Evolutionary conservation across 2,329 filamentous ascomycete species (phyloP).

Genomic region (Ophiostoma sp.): DNA sequence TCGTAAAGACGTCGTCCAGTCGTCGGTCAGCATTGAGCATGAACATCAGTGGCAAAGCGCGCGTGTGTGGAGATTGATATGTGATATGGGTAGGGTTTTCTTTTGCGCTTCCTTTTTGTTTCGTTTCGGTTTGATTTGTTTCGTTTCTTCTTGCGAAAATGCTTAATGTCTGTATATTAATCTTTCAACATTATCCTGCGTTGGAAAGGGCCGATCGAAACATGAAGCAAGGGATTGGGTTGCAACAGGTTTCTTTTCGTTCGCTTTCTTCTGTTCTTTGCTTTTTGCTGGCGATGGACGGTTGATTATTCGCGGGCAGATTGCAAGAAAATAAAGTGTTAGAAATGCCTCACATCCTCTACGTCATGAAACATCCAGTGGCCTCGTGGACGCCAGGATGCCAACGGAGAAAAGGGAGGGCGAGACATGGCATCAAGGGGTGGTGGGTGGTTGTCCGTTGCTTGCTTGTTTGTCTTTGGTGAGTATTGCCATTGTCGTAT

Average conservation of each 20-base stretch:
- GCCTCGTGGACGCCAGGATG: conserved; percentile 3
- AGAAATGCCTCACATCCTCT: conserved; percentile 3
- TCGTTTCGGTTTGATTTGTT: neutral
- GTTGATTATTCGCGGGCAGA: neutral
- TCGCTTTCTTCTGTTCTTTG: neutral
- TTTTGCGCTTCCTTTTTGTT: neutral
- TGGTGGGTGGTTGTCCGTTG: neutral
- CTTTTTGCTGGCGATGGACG: neutral
- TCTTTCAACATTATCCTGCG: neutral
- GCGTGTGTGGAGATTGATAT: neutral
- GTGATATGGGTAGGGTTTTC: conserved; percentile 4
- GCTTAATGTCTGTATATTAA: neutral
- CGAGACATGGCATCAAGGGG: conserved; percentile 8
- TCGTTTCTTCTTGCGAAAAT: neutral
- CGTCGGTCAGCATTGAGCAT: conserved; percentile 1
- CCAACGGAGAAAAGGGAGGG: conserved; percentile 4
- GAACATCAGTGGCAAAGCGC: neutral
- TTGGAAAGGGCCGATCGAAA: neutral
- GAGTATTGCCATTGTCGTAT: neutral
- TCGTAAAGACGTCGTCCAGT: neutral
- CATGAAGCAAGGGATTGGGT: neutral
- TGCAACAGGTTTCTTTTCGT: neutral
- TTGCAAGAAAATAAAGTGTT: neutral
- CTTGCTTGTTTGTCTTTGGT: neutral
- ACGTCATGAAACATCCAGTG: conserved; percentile 8